These are phyloP conservation scores for Pseudoneurospora amorphoporcata DNA, from an alignment of 495 filamentous ascomycete genomes.

Conservation along the genomic window DNA sequence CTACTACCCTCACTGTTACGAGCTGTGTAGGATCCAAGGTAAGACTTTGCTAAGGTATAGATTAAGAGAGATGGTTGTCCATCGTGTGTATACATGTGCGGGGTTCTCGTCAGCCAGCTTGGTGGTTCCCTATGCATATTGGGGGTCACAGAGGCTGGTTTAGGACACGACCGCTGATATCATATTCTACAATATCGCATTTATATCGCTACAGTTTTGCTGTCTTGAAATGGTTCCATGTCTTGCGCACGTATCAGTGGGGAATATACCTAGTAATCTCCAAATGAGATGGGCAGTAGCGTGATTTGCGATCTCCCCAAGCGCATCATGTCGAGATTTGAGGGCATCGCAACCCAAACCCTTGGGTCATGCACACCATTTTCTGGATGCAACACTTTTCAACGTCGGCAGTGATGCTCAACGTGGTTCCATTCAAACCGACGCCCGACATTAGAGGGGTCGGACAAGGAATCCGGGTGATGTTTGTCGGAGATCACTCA, in stretches of 20 bases:
- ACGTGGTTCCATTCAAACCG: background rate
- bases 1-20: background rate
- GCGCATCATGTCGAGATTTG: background rate
- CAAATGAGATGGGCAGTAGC: background rate
- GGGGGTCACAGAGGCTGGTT: background rate
- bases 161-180: background rate
- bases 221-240: background rate
- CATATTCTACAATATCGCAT: background rate
- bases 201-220: background rate
- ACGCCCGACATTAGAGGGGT: background rate
- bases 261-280: background rate
- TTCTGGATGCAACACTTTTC: background rate
- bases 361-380: background rate
- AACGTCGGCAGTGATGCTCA: background rate
- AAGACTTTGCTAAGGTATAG: background rate
- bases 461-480: background rate
- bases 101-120: background rate
- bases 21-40: background rate
- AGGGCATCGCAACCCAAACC: background rate
- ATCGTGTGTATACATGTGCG: background rate
- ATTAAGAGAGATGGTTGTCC: background rate
- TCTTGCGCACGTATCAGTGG: background rate
- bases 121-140: background rate
- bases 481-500: background rate
- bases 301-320: background rate